Percentiles rank a stretch among this genome's conserved stretches.
Evolutionary conservation across 2,329 filamentous ascomycete species (phyloP).

Genomic region (Aspergillus proliferans): DNA sequence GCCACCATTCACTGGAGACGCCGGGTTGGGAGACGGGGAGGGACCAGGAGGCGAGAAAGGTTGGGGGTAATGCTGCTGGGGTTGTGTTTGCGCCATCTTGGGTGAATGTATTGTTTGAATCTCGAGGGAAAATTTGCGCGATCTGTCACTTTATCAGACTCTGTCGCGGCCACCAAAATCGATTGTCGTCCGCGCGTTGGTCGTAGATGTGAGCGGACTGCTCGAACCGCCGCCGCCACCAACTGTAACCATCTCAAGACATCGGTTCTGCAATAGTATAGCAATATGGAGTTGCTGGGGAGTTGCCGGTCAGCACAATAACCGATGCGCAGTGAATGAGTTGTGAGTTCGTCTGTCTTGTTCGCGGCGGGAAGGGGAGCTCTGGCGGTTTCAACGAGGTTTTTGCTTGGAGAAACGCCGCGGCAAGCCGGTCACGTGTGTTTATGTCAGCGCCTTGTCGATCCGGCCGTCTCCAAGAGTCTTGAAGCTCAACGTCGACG

Average conservation of each 20-base stretch:
- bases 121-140: conserved; percentile 9
- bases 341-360: conserved; percentile 7
- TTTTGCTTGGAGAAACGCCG: conserved; percentile 10
- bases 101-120: conserved; percentile 6
- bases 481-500: background rate
- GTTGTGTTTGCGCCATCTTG: conserved; percentile 57
- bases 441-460: conserved; percentile 9
- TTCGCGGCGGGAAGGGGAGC: conserved; percentile 16
- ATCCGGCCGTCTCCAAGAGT: background rate
- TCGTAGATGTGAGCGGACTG: conserved; percentile 31
- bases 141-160: conserved; percentile 15
- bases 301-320: conserved; percentile 2
- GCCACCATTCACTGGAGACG: conserved; percentile 42
- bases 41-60: conserved; percentile 59
- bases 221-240: conserved; percentile 31
- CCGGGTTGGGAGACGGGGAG: conserved; percentile 55
- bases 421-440: conserved; percentile 10
- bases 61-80: conserved; percentile 46
- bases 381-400: conserved; percentile 15
- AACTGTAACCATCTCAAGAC: conserved; percentile 34
- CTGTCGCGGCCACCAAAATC: conserved; percentile 15
- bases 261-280: conserved; percentile 2
- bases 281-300: background rate
- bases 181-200: conserved; percentile 25
- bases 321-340: conserved; percentile 11